These are phyloP conservation scores for Gaertneriomyces semiglobifer DNA, from an alignment of 192 early-diverging fungal genomes.

Conservation along the genomic window DNA sequence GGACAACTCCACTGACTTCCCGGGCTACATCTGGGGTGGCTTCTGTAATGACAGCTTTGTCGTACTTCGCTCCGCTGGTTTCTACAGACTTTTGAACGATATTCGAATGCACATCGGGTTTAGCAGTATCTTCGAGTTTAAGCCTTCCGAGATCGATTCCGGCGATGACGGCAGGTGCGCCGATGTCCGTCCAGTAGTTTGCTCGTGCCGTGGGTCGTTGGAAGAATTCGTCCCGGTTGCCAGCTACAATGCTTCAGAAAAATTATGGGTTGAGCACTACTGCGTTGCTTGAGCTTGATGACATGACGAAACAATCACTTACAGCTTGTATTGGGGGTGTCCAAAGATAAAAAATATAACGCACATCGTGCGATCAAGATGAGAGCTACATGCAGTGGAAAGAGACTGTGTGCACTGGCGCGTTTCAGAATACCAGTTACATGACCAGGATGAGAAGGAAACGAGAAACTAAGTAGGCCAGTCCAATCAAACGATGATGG, in stretches of 20 bases:
- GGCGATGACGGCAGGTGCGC: slow-evolving; percentile 28
- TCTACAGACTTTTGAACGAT: slow-evolving; percentile 9
- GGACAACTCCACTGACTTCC: neutral
- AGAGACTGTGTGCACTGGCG: no score
- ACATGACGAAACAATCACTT: neutral
- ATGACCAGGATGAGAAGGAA: no score
- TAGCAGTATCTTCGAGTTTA: slow-evolving; percentile 3
- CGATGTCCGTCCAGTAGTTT: slow-evolving; percentile 29
- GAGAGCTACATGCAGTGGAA: no score
- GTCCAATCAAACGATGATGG: no score
- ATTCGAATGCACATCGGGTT: slow-evolving; percentile 2
- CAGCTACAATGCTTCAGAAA: slow-evolving; percentile 23
- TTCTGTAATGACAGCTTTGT: neutral
- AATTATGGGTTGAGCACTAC: neutral
- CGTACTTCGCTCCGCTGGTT: neutral
- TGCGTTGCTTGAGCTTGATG: neutral
- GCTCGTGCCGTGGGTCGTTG: slow-evolving; percentile 32
- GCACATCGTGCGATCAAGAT: slow-evolving; percentile 14
- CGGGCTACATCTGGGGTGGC: neutral
- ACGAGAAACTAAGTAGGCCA: no score
- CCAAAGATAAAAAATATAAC: slow-evolving; percentile 17
- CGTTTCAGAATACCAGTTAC: no score
- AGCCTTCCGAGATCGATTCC: slow-evolving; percentile 33
- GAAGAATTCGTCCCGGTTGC: slow-evolving; percentile 45
- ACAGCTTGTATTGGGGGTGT: slow-evolving; percentile 30